Evolutionary conservation across 148 eudicot species (phyloP).

Genomic region (Drosera capensis): DNA sequence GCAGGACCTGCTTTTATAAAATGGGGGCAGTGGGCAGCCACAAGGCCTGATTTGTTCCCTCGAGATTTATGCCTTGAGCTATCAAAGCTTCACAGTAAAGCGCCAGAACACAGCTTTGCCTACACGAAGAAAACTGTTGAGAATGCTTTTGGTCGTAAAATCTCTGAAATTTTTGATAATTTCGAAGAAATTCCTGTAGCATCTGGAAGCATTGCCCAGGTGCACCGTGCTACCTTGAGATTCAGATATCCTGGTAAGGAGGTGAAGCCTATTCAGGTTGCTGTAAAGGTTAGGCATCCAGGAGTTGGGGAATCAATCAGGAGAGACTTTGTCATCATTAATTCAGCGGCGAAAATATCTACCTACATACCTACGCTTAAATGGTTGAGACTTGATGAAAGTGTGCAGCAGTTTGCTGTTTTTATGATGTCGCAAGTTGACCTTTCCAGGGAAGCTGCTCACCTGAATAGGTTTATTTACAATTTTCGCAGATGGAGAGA

Average conservation of each 20-base stretch:
- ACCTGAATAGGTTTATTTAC: conserved; percentile 78
- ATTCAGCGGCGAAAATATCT: conserved; percentile 54
- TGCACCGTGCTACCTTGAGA: conserved; percentile 68
- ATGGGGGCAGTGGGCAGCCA: conserved; percentile 99
- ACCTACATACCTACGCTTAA: conserved; percentile 52
- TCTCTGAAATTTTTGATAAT: conserved; percentile 69
- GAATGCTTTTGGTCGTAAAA: conserved; percentile 71
- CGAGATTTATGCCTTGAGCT: conserved; percentile 67
- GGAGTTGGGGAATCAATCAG: conserved; percentile 83
- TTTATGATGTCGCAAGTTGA: conserved; percentile 98
- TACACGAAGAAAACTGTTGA: conserved; percentile 75
- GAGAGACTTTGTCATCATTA: conserved; percentile 78
- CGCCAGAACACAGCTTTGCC: conserved; percentile 86
- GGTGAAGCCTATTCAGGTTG: conserved; percentile 64
- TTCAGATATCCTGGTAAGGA: conserved; percentile 41
- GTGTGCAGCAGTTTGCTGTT: conserved; percentile 88
- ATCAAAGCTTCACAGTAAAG: conserved; percentile 77
- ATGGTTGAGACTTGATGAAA: conserved; percentile 86
- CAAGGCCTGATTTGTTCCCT: conserved; percentile 92
- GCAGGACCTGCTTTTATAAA: conserved; percentile 98
- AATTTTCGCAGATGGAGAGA: conserved; percentile 77
- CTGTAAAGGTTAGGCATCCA: conserved; percentile 91
- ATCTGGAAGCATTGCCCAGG: conserved; percentile 94
- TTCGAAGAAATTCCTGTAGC: conserved; percentile 89
- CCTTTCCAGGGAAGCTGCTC: conserved; percentile 91